A percentile compares a stretch with the other conserved stretches of the same genome.
phyloP scores from a whole-genome alignment of 805 yeast species.

The Priceomyces carsonii region DNA sequence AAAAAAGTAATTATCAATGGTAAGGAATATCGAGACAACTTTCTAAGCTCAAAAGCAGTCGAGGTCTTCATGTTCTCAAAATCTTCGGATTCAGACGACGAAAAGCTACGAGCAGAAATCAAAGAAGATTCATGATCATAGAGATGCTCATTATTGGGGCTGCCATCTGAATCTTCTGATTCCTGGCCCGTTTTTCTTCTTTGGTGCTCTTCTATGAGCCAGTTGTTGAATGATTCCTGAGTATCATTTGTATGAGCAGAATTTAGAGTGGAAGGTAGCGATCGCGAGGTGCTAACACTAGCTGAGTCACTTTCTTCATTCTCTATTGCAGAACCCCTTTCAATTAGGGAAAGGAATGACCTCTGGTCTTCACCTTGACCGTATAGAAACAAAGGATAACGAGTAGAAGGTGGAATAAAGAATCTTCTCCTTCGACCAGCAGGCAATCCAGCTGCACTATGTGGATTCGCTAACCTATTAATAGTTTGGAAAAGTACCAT shows the following conservation, averaged over 20 bases:
- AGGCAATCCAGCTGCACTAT: constrained; percentile 28
- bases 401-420: constrained; percentile 46
- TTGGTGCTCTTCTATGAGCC: constrained; percentile 46
- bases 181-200: constrained; percentile 28
- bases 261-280: constrained; percentile 40
- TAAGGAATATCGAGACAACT: constrained; percentile 32
- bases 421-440: constrained; percentile 40
- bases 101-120: constrained; percentile 4
- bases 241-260: constrained; percentile 37
- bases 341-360: constrained; percentile 42
- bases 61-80: constrained; percentile 31
- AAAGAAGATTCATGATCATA: not conserved
- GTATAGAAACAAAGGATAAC: constrained; percentile 40
- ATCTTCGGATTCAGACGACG: constrained; percentile 25
- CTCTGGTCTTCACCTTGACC: constrained; percentile 47
- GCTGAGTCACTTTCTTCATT: constrained; percentile 39
- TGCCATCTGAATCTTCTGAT: constrained; percentile 4
- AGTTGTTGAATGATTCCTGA: constrained; percentile 42
- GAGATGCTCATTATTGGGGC: not conserved
- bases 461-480: constrained; percentile 43
- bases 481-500: constrained; percentile 45
- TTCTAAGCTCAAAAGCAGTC: constrained; percentile 24
- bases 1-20: constrained; percentile 44
- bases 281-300: constrained; percentile 41
- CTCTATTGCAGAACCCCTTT: constrained; percentile 31